phyloP scores from a whole-genome alignment of 176 grass and related monocot genomes.

The Calamus simplicifolius region DNA sequence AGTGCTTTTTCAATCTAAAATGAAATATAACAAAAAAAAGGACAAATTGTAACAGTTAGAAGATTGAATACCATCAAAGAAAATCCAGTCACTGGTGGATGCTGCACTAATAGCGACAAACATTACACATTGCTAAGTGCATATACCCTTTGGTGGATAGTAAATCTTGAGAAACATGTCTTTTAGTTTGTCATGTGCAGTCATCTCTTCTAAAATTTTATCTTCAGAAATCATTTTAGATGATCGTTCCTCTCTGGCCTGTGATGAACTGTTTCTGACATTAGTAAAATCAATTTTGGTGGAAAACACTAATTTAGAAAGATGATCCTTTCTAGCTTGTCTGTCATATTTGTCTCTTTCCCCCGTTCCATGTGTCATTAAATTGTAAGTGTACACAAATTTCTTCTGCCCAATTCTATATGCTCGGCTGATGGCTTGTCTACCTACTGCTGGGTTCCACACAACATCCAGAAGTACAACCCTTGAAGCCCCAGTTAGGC shows the following conservation, averaged over 20 bases:
- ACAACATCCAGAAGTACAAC: constrained; percentile 87
- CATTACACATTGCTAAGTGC: too few relatives aligned
- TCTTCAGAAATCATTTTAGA: constrained; percentile 29
- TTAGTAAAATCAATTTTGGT: constrained; percentile 68
- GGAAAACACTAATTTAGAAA: constrained; percentile 73
- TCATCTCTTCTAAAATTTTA: constrained; percentile 63
- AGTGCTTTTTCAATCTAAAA: too few relatives aligned
- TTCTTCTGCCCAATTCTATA: constrained; percentile 74
- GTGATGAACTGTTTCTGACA: constrained; percentile 23
- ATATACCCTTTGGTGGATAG: constrained; percentile 51
- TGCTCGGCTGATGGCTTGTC: constrained; percentile 79
- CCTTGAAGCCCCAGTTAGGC: constrained; percentile 66
- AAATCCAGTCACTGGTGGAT: too few relatives aligned
- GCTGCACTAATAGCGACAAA: too few relatives aligned
- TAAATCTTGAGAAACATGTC: constrained; percentile 52
- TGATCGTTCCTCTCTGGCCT: constrained; percentile 54
- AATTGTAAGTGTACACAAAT: constrained; percentile 72
- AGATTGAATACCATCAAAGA: too few relatives aligned
- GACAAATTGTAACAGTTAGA: too few relatives aligned
- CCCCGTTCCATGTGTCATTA: constrained; percentile 58
- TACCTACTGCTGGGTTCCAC: constrained; percentile 79
- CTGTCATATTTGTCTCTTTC: constrained; percentile 63
- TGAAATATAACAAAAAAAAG: too few relatives aligned
- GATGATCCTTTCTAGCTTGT: constrained; percentile 61
- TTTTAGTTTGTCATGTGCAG: constrained; percentile 35